Conservation (phyloP, 73 alveolate species). For the Paramecium octaurelia region DNA sequence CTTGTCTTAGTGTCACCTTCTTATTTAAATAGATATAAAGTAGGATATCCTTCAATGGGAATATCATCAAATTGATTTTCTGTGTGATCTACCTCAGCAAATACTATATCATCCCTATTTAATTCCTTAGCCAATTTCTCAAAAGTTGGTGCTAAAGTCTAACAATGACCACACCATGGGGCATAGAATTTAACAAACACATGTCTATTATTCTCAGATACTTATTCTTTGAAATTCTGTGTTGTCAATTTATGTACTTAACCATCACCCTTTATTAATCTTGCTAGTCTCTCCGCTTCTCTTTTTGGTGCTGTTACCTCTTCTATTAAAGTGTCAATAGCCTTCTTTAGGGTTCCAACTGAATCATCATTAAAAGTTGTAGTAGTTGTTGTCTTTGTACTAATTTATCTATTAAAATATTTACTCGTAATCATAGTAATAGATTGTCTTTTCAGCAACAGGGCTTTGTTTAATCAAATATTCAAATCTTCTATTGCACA, state of each 20-base stretch:
- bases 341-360: background rate
- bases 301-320: background rate
- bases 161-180: constrained; percentile 99
- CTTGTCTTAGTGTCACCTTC: background rate
- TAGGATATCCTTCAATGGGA: constrained; percentile 68
- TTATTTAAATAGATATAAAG: constrained; percentile 50
- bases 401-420: background rate
- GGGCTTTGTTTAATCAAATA: background rate
- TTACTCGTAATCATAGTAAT: background rate
- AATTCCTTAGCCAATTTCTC: constrained; percentile 79
- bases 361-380: background rate
- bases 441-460: background rate
- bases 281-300: background rate
- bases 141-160: constrained; percentile 91
- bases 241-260: background rate
- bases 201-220: constrained; percentile 78
- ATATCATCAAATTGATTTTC: constrained; percentile 63
- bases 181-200: constrained; percentile 96
- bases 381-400: background rate
- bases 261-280: background rate
- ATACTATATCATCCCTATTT: constrained; percentile 59
- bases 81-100: constrained; percentile 70
- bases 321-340: background rate
- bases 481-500: background rate
- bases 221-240: constrained; percentile 77